Evolutionary conservation across 345 rosid genomes (phyloP).

Genomic region (Bretschneidera sinensis): DNA sequence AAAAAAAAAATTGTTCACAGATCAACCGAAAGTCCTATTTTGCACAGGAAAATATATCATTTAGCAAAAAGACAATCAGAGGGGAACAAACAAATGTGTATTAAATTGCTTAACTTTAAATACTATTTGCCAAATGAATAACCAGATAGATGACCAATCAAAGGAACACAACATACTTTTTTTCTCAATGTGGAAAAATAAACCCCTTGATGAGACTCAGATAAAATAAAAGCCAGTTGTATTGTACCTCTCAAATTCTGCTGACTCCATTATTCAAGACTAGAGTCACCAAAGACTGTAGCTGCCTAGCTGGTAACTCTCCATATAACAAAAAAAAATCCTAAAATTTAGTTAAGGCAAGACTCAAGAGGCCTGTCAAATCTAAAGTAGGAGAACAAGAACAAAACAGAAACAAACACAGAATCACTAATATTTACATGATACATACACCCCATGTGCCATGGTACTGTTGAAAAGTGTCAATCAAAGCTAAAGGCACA

Average conservation of each 20-base stretch:
- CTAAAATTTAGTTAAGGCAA: too few relatives aligned
- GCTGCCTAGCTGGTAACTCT: background rate
- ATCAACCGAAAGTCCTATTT: slow-evolving; percentile 6
- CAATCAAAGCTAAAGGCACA: too few relatives aligned
- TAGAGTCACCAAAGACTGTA: background rate
- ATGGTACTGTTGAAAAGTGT: too few relatives aligned
- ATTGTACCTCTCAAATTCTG: background rate
- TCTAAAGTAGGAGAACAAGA: too few relatives aligned
- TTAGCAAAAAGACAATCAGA: slow-evolving; percentile 6
- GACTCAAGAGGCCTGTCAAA: too few relatives aligned
- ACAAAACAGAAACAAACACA: too few relatives aligned
- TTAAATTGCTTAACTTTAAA: background rate
- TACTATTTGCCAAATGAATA: background rate
- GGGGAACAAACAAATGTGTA: slow-evolving; percentile 7
- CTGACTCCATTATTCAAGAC: background rate
- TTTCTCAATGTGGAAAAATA: background rate
- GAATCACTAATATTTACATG: too few relatives aligned
- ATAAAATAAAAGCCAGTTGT: background rate
- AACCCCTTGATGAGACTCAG: too few relatives aligned
- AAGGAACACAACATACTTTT: background rate
- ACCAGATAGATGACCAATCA: background rate
- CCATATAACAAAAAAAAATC: too few relatives aligned
- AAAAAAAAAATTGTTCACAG: background rate
- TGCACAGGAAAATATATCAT: background rate
- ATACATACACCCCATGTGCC: too few relatives aligned